Evolutionary conservation across 164 flowering plant species (phyloP), one percentile per base, ranked within the genome.

Genomic region (Vitis cinerea): DNA sequence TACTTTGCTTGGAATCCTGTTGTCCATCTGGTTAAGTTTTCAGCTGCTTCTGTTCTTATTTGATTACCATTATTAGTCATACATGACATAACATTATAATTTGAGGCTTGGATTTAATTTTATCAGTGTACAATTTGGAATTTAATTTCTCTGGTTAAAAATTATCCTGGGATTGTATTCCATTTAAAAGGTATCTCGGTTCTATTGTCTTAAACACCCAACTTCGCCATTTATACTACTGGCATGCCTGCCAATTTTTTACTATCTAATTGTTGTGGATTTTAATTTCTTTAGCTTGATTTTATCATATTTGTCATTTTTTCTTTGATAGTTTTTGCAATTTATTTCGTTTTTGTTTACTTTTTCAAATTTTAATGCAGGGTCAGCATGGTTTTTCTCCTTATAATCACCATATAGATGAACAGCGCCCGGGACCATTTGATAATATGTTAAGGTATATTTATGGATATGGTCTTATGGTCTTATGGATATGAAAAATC

Each of bases 141-240:
- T 37, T 37, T 37, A 37, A 1, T 23, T 23, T 23, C 76, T 49
- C 50, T 67, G 63, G 67, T 59, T 56, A 87, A 66, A 71, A 72
- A 63, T 67, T 76, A 80, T 64, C 51, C 56, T 59, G 73, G 47
- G 53, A 65, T 56, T 59, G 75, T 65, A 44, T 71, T 69, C 59
- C 57, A 64, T 67, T 77, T 69, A 58, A 83, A 62, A 69, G 80
- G 65, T 54, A 69, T 49, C 61, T 66, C 53, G 70, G 65, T 65
- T 62, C 62, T 50, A 68, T 70, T 55, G 64, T 66, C 55, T 70
- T 69, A 53, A 79, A 71, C 56, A 71, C 60, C 61, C 87, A 81
- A 70, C 61, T 47, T 74, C 71, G 68, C 47, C 80, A 76, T 71
- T 63, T 66, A 72, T 88, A 84, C 49, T 72, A 60, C 66, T 78